Percentiles rank a stretch among this genome's conserved stretches.
Conservation (phyloP, 2,329 filamentous ascomycete species). For the Aotearoamyces nothofagi region DNA sequence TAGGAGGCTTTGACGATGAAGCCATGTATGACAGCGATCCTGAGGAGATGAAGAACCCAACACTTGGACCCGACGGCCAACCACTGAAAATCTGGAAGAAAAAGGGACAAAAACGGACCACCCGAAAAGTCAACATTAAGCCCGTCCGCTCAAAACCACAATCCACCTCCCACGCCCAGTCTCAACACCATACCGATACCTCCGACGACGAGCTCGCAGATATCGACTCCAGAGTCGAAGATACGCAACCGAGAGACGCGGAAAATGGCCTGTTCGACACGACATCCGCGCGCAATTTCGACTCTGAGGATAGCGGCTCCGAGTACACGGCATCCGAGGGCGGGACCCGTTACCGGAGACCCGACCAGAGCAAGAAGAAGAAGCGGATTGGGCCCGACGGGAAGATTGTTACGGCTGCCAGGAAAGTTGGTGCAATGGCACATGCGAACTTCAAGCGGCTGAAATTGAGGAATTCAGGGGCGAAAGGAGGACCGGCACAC, state of each 20-base stretch:
- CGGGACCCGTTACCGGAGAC: slow-evolving; percentile 18
- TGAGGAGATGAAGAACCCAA: slow-evolving; percentile 22
- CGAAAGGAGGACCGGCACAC: slow-evolving; percentile 43
- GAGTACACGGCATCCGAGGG: slow-evolving; percentile 20
- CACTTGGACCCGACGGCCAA: slow-evolving; percentile 37
- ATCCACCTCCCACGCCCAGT: background rate
- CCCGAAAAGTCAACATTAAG: slow-evolving; percentile 49
- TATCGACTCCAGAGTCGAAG: slow-evolving; percentile 4
- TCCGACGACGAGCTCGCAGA: slow-evolving; percentile 19
- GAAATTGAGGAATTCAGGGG: slow-evolving; percentile 44
- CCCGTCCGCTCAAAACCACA: slow-evolving; percentile 32
- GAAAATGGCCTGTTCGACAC: slow-evolving; percentile 5
- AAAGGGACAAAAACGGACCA: slow-evolving; percentile 70
- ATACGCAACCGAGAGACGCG: slow-evolving; percentile 13
- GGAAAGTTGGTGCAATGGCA: slow-evolving; percentile 48
- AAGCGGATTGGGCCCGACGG: slow-evolving; percentile 18
- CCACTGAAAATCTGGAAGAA: slow-evolving; percentile 60
- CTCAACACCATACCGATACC: slow-evolving; percentile 7
- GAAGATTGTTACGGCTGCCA: slow-evolving; percentile 33
- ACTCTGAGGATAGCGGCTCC: slow-evolving; percentile 14
- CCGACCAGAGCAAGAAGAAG: slow-evolving; percentile 15
- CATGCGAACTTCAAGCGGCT: slow-evolving; percentile 52
- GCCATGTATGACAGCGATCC: slow-evolving; percentile 36
- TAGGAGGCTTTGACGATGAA: slow-evolving; percentile 52
- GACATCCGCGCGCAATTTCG: slow-evolving; percentile 19